These are phyloP conservation scores for Nissolia schottii DNA, from an alignment of 306 rosid species.

Conservation along the genomic window DNA sequence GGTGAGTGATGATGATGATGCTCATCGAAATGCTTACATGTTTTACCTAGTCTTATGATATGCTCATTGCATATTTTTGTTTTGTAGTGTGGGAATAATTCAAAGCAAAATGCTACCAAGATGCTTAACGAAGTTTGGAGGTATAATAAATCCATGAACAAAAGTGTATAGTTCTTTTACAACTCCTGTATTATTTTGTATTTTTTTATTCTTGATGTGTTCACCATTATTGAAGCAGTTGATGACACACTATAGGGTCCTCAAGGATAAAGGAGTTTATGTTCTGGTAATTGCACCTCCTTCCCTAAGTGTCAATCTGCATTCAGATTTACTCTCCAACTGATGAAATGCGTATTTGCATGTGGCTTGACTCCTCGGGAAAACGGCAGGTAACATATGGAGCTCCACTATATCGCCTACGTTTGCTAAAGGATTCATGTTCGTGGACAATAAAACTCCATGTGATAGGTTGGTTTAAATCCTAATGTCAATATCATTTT, in stretches of 20 bases:
- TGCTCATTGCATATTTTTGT: constrained; percentile 27
- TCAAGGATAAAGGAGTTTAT: constrained; percentile 84
- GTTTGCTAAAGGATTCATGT: constrained; percentile 53
- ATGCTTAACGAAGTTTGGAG: constrained; percentile 93
- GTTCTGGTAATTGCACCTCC: constrained; percentile 57
- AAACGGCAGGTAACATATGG: constrained; percentile 74
- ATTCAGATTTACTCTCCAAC: constrained; percentile 9
- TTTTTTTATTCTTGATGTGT: constrained; percentile 65
- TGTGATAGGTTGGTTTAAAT: constrained; percentile 67
- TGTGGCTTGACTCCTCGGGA: constrained; percentile 27
- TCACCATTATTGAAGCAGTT: constrained; percentile 91
- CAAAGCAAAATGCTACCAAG: constrained; percentile 54
- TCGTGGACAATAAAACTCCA: constrained; percentile 73
- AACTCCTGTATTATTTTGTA: constrained; percentile 15
- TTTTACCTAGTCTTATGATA: neutral
- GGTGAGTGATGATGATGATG: constrained; percentile 47
- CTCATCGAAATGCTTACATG: constrained; percentile 12
- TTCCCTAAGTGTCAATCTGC: neutral
- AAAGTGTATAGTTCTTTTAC: constrained; percentile 14
- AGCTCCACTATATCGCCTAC: constrained; percentile 67
- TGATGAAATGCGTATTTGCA: neutral
- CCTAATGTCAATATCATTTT: constrained; percentile 8
- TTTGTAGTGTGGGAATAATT: constrained; percentile 75
- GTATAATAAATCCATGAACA: constrained; percentile 46
- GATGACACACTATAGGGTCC: constrained; percentile 93